phyloP scores from a whole-genome alignment of 2,329 filamentous ascomycete genomes.

The Neonectria sp. region DNA sequence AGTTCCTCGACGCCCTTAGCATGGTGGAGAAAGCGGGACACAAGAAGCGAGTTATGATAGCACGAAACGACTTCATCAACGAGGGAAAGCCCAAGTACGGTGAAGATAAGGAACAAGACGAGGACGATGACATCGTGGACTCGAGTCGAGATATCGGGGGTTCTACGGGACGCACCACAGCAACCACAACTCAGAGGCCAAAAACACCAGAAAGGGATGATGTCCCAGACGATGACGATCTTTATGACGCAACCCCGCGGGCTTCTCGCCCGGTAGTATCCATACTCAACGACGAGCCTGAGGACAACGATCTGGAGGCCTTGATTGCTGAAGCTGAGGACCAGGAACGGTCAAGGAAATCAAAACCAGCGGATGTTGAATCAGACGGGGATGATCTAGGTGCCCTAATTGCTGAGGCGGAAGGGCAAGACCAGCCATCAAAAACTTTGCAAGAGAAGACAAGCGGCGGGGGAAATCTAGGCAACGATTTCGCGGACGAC shows the following conservation, averaged over 20 bases:
- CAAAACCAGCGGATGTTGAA: constrained; percentile 8
- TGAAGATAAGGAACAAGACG: constrained; percentile 49
- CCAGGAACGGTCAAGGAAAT: constrained; percentile 32
- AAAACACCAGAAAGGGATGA: constrained; percentile 45
- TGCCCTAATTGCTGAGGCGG: constrained; percentile 67
- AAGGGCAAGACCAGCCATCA: constrained; percentile 42
- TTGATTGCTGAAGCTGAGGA: constrained; percentile 66
- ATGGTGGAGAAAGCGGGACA: constrained; percentile 97
- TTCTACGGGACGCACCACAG: constrained; percentile 54
- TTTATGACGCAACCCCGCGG: constrained; percentile 70
- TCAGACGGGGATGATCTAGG: constrained; percentile 66
- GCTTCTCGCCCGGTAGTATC: constrained; percentile 41
- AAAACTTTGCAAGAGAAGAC: constrained; percentile 12
- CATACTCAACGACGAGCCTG: constrained; percentile 48
- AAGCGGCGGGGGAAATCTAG: constrained; percentile 23
- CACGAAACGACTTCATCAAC: constrained; percentile 87
- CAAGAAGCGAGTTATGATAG: constrained; percentile 81
- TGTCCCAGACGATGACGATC: constrained; percentile 63
- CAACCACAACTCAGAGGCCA: constrained; percentile 51
- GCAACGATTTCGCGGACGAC: constrained; percentile 70
- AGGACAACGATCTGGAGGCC: constrained; percentile 68
- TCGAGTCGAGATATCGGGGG: constrained; percentile 35
- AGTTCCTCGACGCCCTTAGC: constrained; percentile 88
- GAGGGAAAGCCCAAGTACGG: constrained; percentile 73
- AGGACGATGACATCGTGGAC: constrained; percentile 41